Percentiles rank a stretch among this genome's conserved stretches.
Conservation (phyloP, 352 stramenopile species). For the Blastocystis sp. region DNA sequence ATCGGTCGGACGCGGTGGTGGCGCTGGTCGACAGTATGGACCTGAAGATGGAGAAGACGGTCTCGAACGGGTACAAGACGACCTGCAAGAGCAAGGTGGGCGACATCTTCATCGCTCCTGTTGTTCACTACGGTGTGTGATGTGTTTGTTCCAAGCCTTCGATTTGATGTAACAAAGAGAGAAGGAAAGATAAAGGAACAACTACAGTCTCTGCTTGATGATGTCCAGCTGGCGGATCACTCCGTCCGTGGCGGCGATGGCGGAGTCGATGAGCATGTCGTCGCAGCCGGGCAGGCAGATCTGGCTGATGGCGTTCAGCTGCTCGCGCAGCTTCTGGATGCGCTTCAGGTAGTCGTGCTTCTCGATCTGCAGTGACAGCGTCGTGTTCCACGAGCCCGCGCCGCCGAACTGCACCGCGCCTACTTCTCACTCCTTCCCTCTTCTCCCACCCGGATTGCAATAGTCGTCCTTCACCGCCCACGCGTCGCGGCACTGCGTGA, state of each 20-base stretch:
- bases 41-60: no score
- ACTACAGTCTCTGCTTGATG: slow-evolving; percentile 62
- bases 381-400: slow-evolving; percentile 44
- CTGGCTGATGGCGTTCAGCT: slow-evolving; percentile 32
- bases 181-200: no score
- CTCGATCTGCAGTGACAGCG: slow-evolving; percentile 66
- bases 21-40: no score
- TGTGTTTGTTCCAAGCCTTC: no score
- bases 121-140: no score
- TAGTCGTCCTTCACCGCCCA: slow-evolving; percentile 69
- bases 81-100: no score
- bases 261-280: slow-evolving; percentile 38
- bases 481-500: slow-evolving; percentile 8
- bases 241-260: slow-evolving; percentile 31
- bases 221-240: slow-evolving; percentile 56
- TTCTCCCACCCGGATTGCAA: slow-evolving; percentile 48
- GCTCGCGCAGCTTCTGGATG: slow-evolving; percentile 41
- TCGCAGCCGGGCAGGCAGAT: slow-evolving; percentile 65
- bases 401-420: not conserved
- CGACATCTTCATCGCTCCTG: no score
- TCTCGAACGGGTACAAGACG: no score
- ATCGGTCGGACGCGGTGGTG: no score
- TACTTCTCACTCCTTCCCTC: no score
- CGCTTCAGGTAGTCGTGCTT: slow-evolving; percentile 62
- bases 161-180: no score